Evolutionary conservation across 441 rosid species (phyloP).

Genomic region (Breynia disticha): DNA sequence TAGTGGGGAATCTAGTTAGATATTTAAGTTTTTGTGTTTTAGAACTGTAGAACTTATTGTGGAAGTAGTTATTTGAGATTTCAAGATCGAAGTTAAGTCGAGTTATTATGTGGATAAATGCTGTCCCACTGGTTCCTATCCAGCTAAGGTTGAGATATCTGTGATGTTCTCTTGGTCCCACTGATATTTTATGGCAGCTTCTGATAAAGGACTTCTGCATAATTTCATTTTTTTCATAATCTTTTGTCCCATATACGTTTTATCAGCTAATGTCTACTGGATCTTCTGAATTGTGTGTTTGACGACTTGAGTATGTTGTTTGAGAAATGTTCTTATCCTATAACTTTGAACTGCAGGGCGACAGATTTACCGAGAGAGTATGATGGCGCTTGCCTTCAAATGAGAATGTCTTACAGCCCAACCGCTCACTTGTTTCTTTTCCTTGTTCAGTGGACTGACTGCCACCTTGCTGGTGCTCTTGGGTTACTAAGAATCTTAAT

Average conservation of each 20-base stretch:
- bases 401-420: constrained; percentile 90
- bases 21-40: too few species aligned
- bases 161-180: too few species aligned
- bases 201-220: not conserved
- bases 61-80: not conserved
- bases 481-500: constrained; percentile 87
- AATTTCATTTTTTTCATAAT: too few species aligned
- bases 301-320: not conserved
- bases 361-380: constrained; percentile 73
- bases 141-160: not conserved
- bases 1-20: not conserved
- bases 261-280: too few species aligned
- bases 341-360: too few species aligned
- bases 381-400: constrained; percentile 83
- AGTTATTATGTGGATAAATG: not conserved
- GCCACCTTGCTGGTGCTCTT: constrained; percentile 74
- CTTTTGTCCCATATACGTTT: too few species aligned
- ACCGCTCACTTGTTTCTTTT: constrained; percentile 80
- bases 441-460: constrained; percentile 94
- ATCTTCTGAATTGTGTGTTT: not conserved
- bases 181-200: not conserved
- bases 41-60: not conserved
- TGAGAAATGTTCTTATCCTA: too few species aligned
- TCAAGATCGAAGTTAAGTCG: constrained; percentile 1
- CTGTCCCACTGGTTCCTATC: not conserved